Evolutionary conservation across 352 stramenopile genomes (phyloP).

Genomic region (Halophytophthora batemanensis): DNA sequence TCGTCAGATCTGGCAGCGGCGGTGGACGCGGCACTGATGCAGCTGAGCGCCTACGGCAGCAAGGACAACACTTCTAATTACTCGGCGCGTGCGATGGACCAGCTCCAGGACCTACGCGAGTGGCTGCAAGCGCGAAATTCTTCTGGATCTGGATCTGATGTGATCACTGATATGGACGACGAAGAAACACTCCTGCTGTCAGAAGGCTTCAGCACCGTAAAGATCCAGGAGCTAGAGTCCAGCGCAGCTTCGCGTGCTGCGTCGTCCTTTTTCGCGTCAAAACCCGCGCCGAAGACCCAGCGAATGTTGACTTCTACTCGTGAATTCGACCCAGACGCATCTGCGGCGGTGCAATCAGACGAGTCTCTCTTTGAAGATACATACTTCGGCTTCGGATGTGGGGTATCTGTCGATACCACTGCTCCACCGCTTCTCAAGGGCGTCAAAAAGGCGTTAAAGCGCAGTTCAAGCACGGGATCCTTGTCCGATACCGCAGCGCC

Average conservation of each 20-base stretch:
- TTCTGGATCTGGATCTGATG: slow-evolving; percentile 8
- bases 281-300: slow-evolving; percentile 14
- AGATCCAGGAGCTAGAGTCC: slow-evolving; percentile 9
- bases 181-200: slow-evolving; percentile 40
- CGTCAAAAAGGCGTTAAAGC: slow-evolving; percentile 17
- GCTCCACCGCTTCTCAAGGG: slow-evolving; percentile 4
- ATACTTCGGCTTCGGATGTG: slow-evolving; percentile 12
- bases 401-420: not conserved
- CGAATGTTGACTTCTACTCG: not conserved
- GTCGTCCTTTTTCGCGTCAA: slow-evolving; percentile 16
- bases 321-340: not conserved
- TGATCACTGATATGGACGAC: slow-evolving; percentile 26
- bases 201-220: slow-evolving; percentile 34
- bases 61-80: slow-evolving; percentile 3
- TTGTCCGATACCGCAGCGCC: slow-evolving; percentile 10
- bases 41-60: slow-evolving; percentile 25
- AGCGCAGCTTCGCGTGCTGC: slow-evolving; percentile 1
- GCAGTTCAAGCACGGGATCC: slow-evolving; percentile 14
- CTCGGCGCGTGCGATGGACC: slow-evolving; percentile 11
- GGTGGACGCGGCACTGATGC: slow-evolving; percentile 19
- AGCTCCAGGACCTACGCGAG: slow-evolving; percentile 20
- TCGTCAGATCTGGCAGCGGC: slow-evolving; percentile 19
- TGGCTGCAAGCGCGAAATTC: slow-evolving; percentile 35
- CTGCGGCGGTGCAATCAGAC: slow-evolving; percentile 8
- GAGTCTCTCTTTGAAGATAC: slow-evolving; percentile 17